Conservation (phyloP, 192 early-diverging fungal species). For the Funneliformis mosseae region DNA sequence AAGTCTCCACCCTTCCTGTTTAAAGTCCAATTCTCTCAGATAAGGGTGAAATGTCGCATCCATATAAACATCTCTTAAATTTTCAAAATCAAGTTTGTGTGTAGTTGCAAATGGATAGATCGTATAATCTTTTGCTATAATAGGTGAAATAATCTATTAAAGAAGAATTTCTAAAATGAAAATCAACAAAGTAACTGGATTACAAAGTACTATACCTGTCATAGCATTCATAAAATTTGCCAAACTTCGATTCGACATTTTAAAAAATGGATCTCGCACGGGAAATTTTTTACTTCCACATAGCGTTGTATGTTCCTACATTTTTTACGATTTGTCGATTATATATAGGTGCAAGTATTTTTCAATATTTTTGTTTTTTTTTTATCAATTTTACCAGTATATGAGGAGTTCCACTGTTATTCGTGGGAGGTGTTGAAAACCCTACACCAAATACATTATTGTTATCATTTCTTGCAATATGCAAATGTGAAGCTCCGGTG, state of each 20-base stretch:
- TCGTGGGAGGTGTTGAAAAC: constrained; percentile 80
- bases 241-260: constrained; percentile 94
- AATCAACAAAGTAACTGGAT: not conserved
- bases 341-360: not conserved
- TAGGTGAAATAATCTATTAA: not conserved
- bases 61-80: constrained; percentile 89
- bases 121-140: constrained; percentile 78
- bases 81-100: constrained; percentile 86
- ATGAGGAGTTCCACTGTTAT: constrained; percentile 89
- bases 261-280: constrained; percentile 98
- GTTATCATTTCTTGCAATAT: constrained; percentile 80
- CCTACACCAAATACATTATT: constrained; percentile 97
- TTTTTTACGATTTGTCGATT: not conserved
- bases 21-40: constrained; percentile 83
- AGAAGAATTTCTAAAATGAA: not conserved
- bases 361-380: not conserved
- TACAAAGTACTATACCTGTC: constrained; percentile 58
- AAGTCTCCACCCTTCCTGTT: constrained; percentile 93
- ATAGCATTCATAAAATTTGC: constrained; percentile 98
- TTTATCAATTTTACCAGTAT: constrained; percentile 63
- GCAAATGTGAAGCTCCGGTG: constrained; percentile 87
- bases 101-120: constrained; percentile 94
- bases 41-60: constrained; percentile 85
- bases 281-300: constrained; percentile 87
- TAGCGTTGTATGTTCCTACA: constrained; percentile 86